Conservation (phyloP, 2,329 filamentous ascomycete species). For the Catunica adiposa region DNA sequence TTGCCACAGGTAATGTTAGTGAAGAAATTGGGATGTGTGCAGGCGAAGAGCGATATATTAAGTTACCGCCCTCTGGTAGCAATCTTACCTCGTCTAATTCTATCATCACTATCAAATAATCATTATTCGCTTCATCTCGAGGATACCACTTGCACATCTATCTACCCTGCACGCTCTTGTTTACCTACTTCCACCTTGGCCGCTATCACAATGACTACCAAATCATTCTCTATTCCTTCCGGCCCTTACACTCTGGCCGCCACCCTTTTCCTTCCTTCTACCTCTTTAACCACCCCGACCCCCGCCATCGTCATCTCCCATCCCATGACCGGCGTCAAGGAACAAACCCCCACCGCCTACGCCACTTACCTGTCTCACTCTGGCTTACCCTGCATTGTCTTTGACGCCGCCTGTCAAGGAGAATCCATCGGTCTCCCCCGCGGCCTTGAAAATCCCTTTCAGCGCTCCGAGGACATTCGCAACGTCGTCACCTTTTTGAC, state of each 20-base stretch:
- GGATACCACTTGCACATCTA: not conserved
- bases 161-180: not conserved
- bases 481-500: constrained; percentile 24
- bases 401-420: too few species aligned
- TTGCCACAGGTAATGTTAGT: too few species aligned
- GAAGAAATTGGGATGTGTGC: too few species aligned
- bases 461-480: constrained; percentile 23
- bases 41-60: too few species aligned
- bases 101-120: too few species aligned
- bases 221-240: not conserved
- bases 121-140: too few species aligned
- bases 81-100: too few species aligned
- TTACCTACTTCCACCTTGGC: not conserved
- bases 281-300: not conserved
- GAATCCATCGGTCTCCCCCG: constrained; percentile 23
- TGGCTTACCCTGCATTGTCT: too few species aligned
- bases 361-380: too few species aligned
- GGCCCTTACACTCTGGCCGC: not conserved
- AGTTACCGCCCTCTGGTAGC: too few species aligned
- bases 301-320: not conserved
- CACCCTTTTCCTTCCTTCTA: not conserved
- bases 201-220: not conserved
- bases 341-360: too few species aligned
- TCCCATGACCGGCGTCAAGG: too few species aligned
- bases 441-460: constrained; percentile 23